These are phyloP conservation scores for Peniophora sp. DNA, from an alignment of 1,284 basidiomycete species.

Conservation along the genomic window DNA sequence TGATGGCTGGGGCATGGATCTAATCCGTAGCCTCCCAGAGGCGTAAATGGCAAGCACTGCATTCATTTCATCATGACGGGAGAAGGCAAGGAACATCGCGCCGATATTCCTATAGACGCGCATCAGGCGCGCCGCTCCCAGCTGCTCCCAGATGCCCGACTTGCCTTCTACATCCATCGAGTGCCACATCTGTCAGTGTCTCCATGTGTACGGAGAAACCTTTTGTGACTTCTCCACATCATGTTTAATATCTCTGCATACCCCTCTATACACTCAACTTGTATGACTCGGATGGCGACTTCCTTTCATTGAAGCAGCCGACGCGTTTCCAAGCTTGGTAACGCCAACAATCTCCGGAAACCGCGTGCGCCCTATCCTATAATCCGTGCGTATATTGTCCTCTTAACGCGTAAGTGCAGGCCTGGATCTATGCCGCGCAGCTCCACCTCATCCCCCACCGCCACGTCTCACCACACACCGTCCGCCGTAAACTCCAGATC, in stretches of 20 bases:
- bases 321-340: slow-evolving; percentile 85
- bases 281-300: slow-evolving; percentile 91
- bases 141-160: too few species aligned
- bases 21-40: too few species aligned
- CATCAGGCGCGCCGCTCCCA: too few species aligned
- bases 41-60: too few species aligned
- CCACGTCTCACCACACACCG: slow-evolving; percentile 60
- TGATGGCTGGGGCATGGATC: too few species aligned
- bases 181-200: too few species aligned
- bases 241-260: slow-evolving; percentile 7
- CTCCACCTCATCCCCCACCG: slow-evolving; percentile 85
- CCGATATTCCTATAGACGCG: too few species aligned
- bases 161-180: too few species aligned
- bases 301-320: slow-evolving; percentile 95
- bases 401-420: slow-evolving; percentile 38
- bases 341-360: slow-evolving; percentile 87
- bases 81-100: too few species aligned
- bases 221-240: neutral
- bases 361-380: slow-evolving; percentile 58
- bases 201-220: neutral
- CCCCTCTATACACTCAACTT: slow-evolving; percentile 37
- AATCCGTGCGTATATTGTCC: slow-evolving; percentile 23
- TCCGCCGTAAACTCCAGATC: slow-evolving; percentile 35
- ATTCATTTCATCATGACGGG: too few species aligned
- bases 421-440: slow-evolving; percentile 82